These are phyloP conservation scores for Hypoxylon sp. DNA, from an alignment of 2,329 filamentous ascomycete genomes.

Conservation along the genomic window DNA sequence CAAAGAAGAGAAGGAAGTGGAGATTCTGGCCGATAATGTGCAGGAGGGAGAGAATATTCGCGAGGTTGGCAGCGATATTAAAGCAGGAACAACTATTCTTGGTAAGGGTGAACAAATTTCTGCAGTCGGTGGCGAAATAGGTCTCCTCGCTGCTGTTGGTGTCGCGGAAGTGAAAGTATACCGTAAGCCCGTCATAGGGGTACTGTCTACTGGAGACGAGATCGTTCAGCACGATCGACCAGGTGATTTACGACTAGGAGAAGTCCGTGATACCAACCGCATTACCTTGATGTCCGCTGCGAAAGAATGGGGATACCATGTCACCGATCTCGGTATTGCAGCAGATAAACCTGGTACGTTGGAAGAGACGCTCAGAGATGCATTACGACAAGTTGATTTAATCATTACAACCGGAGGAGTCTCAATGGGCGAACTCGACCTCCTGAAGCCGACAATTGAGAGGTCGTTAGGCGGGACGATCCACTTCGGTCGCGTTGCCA, in stretches of 20 bases:
- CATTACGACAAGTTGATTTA: slow-evolving; percentile 81
- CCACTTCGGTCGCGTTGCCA: slow-evolving; percentile 94
- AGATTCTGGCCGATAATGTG: slow-evolving; percentile 85
- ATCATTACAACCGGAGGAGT: slow-evolving; percentile 95
- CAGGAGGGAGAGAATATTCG: slow-evolving; percentile 88
- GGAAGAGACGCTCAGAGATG: slow-evolving; percentile 82
- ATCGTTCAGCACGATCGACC: slow-evolving; percentile 81
- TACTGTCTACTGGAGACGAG: slow-evolving; percentile 95
- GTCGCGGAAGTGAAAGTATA: slow-evolving; percentile 79
- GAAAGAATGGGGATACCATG: slow-evolving; percentile 80
- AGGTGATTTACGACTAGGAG: slow-evolving; percentile 77
- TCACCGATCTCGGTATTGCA: slow-evolving; percentile 88
- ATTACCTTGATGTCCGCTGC: slow-evolving; percentile 88
- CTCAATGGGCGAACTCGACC: slow-evolving; percentile 97
- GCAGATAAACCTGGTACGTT: slow-evolving; percentile 80
- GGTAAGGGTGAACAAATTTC: slow-evolving; percentile 86
- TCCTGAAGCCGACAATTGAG: slow-evolving; percentile 96
- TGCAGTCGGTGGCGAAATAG: slow-evolving; percentile 90
- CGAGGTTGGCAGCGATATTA: slow-evolving; percentile 90
- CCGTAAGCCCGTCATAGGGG: slow-evolving; percentile 82
- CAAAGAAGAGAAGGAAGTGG: slow-evolving; percentile 87
- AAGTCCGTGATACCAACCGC: slow-evolving; percentile 94
- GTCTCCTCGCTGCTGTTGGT: slow-evolving; percentile 88
- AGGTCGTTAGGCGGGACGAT: slow-evolving; percentile 90
- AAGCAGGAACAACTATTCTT: slow-evolving; percentile 78